Evolutionary conservation across 225 moss, liverwort and hornwort genomes (phyloP).

Genomic region (Sphagnum contortum): DNA sequence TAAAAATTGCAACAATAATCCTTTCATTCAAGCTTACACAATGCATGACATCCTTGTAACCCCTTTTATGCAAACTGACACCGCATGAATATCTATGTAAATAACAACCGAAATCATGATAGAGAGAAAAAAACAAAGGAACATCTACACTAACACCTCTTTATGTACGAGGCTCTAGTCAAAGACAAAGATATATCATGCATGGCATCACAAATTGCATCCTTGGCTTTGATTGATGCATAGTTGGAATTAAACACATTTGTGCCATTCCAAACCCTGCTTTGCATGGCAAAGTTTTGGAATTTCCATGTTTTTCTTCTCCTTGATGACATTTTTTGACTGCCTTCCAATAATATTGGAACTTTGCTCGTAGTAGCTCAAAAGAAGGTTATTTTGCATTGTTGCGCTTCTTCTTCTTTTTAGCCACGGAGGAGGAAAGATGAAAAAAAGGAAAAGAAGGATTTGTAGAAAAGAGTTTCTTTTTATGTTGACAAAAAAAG

Average conservation of each 20-base stretch:
- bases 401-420: too few relatives aligned
- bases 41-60: conserved; percentile 65
- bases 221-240: conserved; percentile 41
- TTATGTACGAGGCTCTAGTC: conserved; percentile 57
- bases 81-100: conserved; percentile 66
- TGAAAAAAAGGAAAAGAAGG: too few relatives aligned
- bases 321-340: too few relatives aligned
- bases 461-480: too few relatives aligned
- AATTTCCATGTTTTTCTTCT: conserved; percentile 17
- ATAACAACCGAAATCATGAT: conserved; percentile 49
- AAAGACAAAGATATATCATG: conserved; percentile 44
- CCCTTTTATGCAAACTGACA: conserved; percentile 54
- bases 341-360: too few relatives aligned
- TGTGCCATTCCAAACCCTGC: conserved; percentile 41
- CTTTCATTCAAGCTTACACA: conserved; percentile 57
- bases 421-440: too few relatives aligned
- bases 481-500: too few relatives aligned
- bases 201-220: conserved; percentile 70
- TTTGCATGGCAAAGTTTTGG: conserved; percentile 56
- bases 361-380: too few relatives aligned
- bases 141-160: conserved; percentile 30
- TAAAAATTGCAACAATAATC: conserved; percentile 73
- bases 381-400: too few relatives aligned
- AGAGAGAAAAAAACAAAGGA: conserved; percentile 54
- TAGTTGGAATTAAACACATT: conserved; percentile 32